Base-by-base conservation (phyloP, 805 yeast species). In the Candida methanosorbosa region DNA sequence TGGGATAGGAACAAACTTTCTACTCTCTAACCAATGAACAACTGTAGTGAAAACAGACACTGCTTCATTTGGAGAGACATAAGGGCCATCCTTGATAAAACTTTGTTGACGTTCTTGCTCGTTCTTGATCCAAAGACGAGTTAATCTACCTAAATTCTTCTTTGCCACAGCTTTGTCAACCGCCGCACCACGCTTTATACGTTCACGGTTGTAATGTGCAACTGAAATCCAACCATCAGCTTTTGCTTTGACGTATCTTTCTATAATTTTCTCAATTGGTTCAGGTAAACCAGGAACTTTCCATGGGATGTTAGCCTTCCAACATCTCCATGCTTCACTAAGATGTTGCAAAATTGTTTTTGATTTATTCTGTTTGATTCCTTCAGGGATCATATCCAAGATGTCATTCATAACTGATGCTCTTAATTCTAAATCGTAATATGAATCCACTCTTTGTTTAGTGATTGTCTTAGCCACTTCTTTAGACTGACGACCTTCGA, bases 251-350 rank as follows among this genome's bases (percentile, higher is more conserved):
- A 92, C 79, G 49, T 92, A 92, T 30, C 95, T 72, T 50, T 84
- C 81, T 40, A 92, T 88, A 26, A 92, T 84, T 29, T 75, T 73
- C 44, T 79, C 92, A 18, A 92, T 75, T 0, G 97, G 97, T 35
- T 72, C 81, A 2, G 99, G 98, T 59, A 92, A 65, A 0, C 97
- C 97, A 1, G 95, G 95, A 13, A 92, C 97, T 45, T 85, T 78
- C 97, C 97, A 92, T 0, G 97, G 95, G 38, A 92, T 81, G 51
- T 92, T 90, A 3, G 98, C 98, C 56, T 92, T 92, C 99, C 99
- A 92, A 56, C 97, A 92, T 54, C 98, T 67, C 99, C 99, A 92
- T 0, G 98, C 98, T 56, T 92, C 98, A 52, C 94, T 83, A 38
- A 92, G 66, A 57, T 92, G 99, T 49, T 92, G 97, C 32, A 92